phyloP scores from a whole-genome alignment of 1,284 basidiomycete genomes.

The Rhodotorula mucilaginosa region DNA sequence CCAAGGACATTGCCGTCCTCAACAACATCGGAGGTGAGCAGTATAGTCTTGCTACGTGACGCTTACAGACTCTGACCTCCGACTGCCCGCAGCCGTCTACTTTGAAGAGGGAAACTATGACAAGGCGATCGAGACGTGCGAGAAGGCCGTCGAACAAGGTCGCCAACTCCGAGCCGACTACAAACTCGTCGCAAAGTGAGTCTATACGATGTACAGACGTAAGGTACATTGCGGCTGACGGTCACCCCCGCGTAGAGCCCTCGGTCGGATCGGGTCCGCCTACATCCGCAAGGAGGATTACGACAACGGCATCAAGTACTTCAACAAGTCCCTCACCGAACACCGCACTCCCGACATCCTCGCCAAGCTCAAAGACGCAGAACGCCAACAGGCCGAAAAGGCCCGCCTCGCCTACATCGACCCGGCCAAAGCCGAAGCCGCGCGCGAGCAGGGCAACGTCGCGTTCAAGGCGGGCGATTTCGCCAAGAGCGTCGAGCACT shows the following conservation, averaged over 20 bases:
- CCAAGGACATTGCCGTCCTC: conserved; percentile 86
- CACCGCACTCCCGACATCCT: conserved; percentile 93
- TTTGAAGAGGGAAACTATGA: conserved; percentile 91
- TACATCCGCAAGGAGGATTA: conserved; percentile 81
- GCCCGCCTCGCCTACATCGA: conserved; percentile 84
- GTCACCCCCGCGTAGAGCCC: conserved; percentile 58
- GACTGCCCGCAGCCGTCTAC: conserved; percentile 66
- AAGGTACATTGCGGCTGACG: neutral
- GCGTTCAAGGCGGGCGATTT: conserved; percentile 90
- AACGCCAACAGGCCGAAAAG: conserved; percentile 73
- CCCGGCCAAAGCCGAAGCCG: conserved; percentile 75
- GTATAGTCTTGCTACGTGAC: neutral
- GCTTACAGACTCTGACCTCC: neutral
- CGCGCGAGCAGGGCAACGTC: conserved; percentile 87
- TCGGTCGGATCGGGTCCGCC: conserved; percentile 83
- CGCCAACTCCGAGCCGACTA: conserved; percentile 61
- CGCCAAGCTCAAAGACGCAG: conserved; percentile 81
- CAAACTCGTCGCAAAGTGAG: conserved; percentile 58
- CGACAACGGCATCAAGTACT: conserved; percentile 78
- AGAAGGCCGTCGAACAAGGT: conserved; percentile 93
- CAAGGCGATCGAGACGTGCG: conserved; percentile 84
- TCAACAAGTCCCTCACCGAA: conserved; percentile 80
- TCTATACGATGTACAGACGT: neutral
- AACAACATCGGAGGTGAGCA: conserved; percentile 77
- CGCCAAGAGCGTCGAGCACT: conserved; percentile 85